Base-by-base conservation (phyloP, 2,329 filamentous ascomycete species). In the Penicillium sp. region DNA sequence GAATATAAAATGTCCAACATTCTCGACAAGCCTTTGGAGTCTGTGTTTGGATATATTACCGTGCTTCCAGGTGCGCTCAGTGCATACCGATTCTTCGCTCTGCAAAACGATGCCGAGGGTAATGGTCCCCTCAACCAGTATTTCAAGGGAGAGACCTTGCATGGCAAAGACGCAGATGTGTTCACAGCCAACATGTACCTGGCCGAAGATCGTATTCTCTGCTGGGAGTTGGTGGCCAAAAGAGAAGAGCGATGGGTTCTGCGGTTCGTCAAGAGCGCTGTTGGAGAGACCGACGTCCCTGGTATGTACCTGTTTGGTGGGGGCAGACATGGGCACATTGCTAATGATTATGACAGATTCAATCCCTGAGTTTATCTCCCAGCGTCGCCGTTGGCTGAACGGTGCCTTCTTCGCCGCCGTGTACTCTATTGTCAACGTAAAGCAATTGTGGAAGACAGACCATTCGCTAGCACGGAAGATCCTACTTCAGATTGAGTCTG, bases 1-100 rank as follows among this genome's bases (percentile, higher is more conserved):
- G 95, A 99, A 82, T 99, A 99, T 83, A 99, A 99, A 79, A 97
- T 99, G 92, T 97, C 93, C 46, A 99, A 99, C 71, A 99, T 99
- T 71, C 84, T 99, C 29, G 95, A 99, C 76, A 99, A 99, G 78
- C 95, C 95, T 0, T 83, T 99, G 2, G 95, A 99, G 76, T 97
- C 92, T 0, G 94, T 97, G 0, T 99, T 99, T 76, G 95, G 95
- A 2, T 99, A 98, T 75, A 99, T 99, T 69, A 98, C 94, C 6
- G 95, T 99, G 69, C 82, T 99, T 67, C 96, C 95, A 0, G 96
- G 95, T 78, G 95, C 95, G 0, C 85, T 99, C 56, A 96, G 92
- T 74, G 95, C 95, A 1, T 99, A 99, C 76, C 88, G 96, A 47
- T 99, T 96, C 77, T 92, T 97, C 70, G 95, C 95, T 2, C 81